These are phyloP conservation scores for Epichloe gansuensis DNA, from an alignment of 2,329 filamentous ascomycete genomes.

Conservation along the genomic window DNA sequence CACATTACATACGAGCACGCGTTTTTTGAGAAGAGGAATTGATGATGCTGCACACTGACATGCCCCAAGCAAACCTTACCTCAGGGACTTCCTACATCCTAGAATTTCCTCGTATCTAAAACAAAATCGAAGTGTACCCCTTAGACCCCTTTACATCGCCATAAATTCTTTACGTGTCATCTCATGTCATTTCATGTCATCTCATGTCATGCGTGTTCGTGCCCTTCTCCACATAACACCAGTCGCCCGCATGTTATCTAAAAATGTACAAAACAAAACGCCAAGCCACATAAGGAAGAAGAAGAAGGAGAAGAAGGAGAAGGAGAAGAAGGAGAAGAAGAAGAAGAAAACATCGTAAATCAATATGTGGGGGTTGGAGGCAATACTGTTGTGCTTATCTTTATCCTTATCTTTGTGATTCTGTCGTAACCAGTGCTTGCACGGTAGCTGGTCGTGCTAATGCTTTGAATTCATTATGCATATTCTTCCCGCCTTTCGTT, in stretches of 20 bases:
- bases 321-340: background rate
- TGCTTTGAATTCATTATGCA: slow-evolving; percentile 10
- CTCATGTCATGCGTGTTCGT: background rate
- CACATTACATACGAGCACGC: too few relatives aligned
- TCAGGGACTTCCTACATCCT: too few relatives aligned
- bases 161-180: too few relatives aligned
- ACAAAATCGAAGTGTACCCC: too few relatives aligned
- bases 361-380: background rate
- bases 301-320: too few relatives aligned
- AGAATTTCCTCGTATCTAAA: too few relatives aligned
- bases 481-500: slow-evolving; percentile 7
- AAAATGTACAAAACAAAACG: background rate
- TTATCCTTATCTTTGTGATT: slow-evolving; percentile 3
- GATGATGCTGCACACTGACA: too few relatives aligned
- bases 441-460: slow-evolving; percentile 9
- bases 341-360: background rate
- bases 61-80: too few relatives aligned
- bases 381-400: slow-evolving; percentile 1
- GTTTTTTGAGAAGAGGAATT: too few relatives aligned
- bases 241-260: background rate
- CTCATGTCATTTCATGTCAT: too few relatives aligned
- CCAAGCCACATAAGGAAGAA: background rate
- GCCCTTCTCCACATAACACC: background rate
- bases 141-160: too few relatives aligned
- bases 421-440: slow-evolving; percentile 11